Evolutionary conservation across 352 stramenopile species (phyloP), one percentile per base, ranked within the genome.

Genomic region (Phytophthora europaea): DNA sequence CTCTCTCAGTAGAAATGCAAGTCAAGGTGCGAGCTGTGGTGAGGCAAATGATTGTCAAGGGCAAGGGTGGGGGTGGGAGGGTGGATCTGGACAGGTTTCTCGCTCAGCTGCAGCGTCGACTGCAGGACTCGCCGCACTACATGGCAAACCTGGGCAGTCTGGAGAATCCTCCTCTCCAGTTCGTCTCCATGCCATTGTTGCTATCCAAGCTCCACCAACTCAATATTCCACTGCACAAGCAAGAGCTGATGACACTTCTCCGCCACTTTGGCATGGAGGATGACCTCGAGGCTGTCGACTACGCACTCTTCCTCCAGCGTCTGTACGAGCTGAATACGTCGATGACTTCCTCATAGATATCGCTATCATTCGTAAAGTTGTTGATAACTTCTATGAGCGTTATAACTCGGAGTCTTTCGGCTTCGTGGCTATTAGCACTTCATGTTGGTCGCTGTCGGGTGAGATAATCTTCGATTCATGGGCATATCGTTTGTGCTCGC

Each of bases 41-140:
- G 12, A 65, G 67, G 8, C 68, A 79, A 34, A 91, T 91, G 78
- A 55, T 83, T 13, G 55, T 84, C 15, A 78, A 82, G 34, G 78
- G 76, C 23, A 91, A 89, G 61, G 70, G 65, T 8, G 81, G 81
- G 4, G 81, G 81, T 15, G 84, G 84, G 0, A 72, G 77, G 13
- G 23, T 89, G 5, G 76, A 89, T n/a, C 54, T 91, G 6, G 83
- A 91, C 48, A 67, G 80, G 22, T 91, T 91, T 33, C 54, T 91
- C 0, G 64, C 50, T 2, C 78, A 85, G 15, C 55, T 87, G 6
- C 62, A 84, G 5, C 68, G 78, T 1, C 63, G 67, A 52, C 33
- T 87, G 4, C 57, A 76, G 28, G 77, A 82, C 33, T 78, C 80
- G 2, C 75, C 75, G 0, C 18, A 63, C 3, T 76, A 66, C 34